Evolutionary conservation across 306 rosid genomes (phyloP), one percentile per base, ranked within the genome.

Genomic region (Fragaria nilgerrensis): DNA sequence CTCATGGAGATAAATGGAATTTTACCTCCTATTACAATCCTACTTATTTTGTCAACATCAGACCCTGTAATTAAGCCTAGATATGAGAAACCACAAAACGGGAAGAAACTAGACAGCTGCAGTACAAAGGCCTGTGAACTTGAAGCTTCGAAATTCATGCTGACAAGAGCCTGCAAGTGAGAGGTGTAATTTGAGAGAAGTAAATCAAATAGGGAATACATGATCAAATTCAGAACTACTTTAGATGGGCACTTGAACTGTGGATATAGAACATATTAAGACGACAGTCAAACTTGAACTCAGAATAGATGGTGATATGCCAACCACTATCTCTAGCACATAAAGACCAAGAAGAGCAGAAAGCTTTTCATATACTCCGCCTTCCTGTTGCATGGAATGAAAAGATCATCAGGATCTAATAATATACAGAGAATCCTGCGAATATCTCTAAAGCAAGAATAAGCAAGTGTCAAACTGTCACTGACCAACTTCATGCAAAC

Each of bases 21-120:
- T 17, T 70, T 88, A 92, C 99, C 97, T 86, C 81, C 91, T 75
- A 82, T 73, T 20, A 84, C 77, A 23, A 72, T 47, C 81, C 71
- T 61, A 78, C 89, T 83, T 80, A 89, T 78, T 80, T 80, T 70
- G 77, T 87, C 90, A 23, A 87, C 85, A 71, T 87, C 88, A 13
- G 82, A 83, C 75, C 89, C 88, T 27, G 90, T 87, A 65, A 92
- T 44, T 44, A 95, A 85, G 82, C 85, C 87, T 74, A 86, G 82
- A 87, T 90, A 92, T 52, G 97, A 87, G 86, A 95, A 85, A 75
- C 89, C 93, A 85, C 99, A 90, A 81, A 73, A 84, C 17, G 91
- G 87, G 50, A 89, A 81, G 81, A 90, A 85, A 77, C 53, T 85
- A 34, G 96, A 95, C 32, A 95, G 74, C 65, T 74, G 89, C 70